These are phyloP conservation scores for Ascochyta rabiei DNA, from an alignment of 2,329 filamentous ascomycete species.

Conservation along the genomic window DNA sequence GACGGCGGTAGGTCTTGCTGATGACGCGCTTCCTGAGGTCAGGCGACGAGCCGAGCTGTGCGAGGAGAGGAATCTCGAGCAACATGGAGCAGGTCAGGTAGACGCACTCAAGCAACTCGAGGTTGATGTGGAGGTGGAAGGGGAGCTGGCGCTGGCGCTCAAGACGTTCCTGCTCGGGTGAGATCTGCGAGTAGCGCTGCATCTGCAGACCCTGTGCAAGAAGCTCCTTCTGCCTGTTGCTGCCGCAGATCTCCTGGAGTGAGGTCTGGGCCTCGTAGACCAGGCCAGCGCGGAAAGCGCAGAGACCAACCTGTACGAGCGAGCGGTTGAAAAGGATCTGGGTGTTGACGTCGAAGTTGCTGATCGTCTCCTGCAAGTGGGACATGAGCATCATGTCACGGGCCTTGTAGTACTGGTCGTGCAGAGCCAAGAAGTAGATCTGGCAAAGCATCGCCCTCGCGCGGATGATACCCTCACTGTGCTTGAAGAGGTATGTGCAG, in stretches of 20 bases:
- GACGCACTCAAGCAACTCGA: slow-evolving; percentile 96
- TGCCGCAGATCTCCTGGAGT: slow-evolving; percentile 96
- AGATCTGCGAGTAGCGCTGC: slow-evolving; percentile 94
- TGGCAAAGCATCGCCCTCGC: slow-evolving; percentile 97
- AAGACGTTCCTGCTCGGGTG: slow-evolving; percentile 94
- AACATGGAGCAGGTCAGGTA: slow-evolving; percentile 99
- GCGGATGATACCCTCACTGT: slow-evolving; percentile 95
- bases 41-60: slow-evolving; percentile 93
- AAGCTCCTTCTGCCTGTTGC: slow-evolving; percentile 95
- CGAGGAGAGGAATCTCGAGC: slow-evolving; percentile 94
- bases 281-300: slow-evolving; percentile 94
- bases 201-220: slow-evolving; percentile 98
- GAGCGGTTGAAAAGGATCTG: slow-evolving; percentile 99
- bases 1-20: slow-evolving; percentile 98
- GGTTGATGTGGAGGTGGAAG: slow-evolving; percentile 99
- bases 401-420: slow-evolving; percentile 97
- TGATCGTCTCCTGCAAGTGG: slow-evolving; percentile 95
- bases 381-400: slow-evolving; percentile 99
- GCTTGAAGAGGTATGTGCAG: slow-evolving; percentile 91
- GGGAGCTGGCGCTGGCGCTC: slow-evolving; percentile 97
- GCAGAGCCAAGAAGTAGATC: slow-evolving; percentile 96
- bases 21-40: slow-evolving; percentile 98
- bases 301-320: slow-evolving; percentile 95
- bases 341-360: slow-evolving; percentile 93
- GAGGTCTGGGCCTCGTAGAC: slow-evolving; percentile 98